Base-by-base conservation (phyloP, 305 asterid genomes). In the Fraxinus platypoda region DNA sequence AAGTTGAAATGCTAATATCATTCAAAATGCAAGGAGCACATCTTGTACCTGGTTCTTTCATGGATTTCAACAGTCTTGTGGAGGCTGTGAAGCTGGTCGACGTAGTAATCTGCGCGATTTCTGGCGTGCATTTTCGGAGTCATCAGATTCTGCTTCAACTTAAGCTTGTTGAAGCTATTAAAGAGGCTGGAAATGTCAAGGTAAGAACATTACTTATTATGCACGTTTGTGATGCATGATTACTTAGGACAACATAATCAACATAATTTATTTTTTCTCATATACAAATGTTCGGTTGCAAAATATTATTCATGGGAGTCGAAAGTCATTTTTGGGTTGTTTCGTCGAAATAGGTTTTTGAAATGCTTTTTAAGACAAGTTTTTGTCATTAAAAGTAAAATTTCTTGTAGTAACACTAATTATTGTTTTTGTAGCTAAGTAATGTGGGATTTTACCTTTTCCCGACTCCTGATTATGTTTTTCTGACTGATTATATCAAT, bases 111-210 rank as follows among this genome's bases (percentile, higher is more conserved):
- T 86, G 86, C 31, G 93, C 93, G 2, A 43, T 92, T 34, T 88
- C 95, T 37, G 97, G 92, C 0, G 92, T 89, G 1, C 90, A 88
- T 37, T 74, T 85, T 57, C 84, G 93, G 28, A 88, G 87, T 78
- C 90, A 89, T 71, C 85, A 70, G 28, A 87, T 90, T 71, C 41
- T 88, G 88, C 90, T 89, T 33, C 97, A 92, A 84, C 87, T 91
- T 68, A 87, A 87, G 37, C 92, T 92, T 46, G 90, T 92, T 11
- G 62, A 82, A 9, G 94, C 94, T 76, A 92, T 92, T 79, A 89
- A 89, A 82, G 93, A 91, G 62, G 94, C 94, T 62, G 93, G 91
- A 83, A 92, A 92, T 84, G 84, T 92, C 17, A 92, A 90, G 91
- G 94, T 90, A 13, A 26, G 74, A 26, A 11, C 17, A 25, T 25